Conservation (phyloP, 768 basidiomycete species). For the Mycena haematopus region DNA sequence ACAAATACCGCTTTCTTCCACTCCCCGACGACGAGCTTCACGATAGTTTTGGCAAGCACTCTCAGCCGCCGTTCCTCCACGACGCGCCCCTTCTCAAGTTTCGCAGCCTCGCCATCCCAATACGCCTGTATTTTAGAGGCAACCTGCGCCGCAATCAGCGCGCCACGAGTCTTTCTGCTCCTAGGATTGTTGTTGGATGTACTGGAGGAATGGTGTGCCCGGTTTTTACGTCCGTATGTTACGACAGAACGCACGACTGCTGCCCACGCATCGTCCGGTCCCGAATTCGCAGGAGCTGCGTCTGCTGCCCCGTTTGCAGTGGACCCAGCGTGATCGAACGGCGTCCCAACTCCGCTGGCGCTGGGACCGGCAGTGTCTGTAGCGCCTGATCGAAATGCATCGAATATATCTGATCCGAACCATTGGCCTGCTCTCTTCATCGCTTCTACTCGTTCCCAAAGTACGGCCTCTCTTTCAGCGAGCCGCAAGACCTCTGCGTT, state of each 20-base stretch:
- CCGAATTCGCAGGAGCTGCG: slow-evolving; percentile 20
- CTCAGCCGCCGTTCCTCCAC: slow-evolving; percentile 74
- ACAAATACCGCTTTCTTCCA: slow-evolving; percentile 92
- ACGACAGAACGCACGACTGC: slow-evolving; percentile 57
- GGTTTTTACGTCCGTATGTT: slow-evolving; percentile 24
- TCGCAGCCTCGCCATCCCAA: slow-evolving; percentile 73
- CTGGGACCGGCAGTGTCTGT: background rate
- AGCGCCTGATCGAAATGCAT: slow-evolving; percentile 4
- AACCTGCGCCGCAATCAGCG: slow-evolving; percentile 57
- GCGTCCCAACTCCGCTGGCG: slow-evolving; percentile 2
- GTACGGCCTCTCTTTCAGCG: slow-evolving; percentile 49
- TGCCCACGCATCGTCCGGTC: slow-evolving; percentile 62
- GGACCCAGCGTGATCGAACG: slow-evolving; percentile 24
- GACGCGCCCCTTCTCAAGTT: slow-evolving; percentile 61
- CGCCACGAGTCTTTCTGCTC: slow-evolving; percentile 40
- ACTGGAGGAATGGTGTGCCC: background rate
- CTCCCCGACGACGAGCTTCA: slow-evolving; percentile 72
- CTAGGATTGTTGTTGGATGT: slow-evolving; percentile 29
- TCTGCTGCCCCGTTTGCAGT: no score
- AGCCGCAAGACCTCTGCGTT: slow-evolving; percentile 45
- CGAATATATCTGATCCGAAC: slow-evolving; percentile 27
- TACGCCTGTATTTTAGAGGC: slow-evolving; percentile 72
- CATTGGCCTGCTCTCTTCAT: slow-evolving; percentile 28
- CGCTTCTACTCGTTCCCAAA: slow-evolving; percentile 45
- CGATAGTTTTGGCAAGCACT: slow-evolving; percentile 72